phyloP scores from a whole-genome alignment of 2,329 filamentous ascomycete species.

The Byssoonygena ceratinophila region DNA sequence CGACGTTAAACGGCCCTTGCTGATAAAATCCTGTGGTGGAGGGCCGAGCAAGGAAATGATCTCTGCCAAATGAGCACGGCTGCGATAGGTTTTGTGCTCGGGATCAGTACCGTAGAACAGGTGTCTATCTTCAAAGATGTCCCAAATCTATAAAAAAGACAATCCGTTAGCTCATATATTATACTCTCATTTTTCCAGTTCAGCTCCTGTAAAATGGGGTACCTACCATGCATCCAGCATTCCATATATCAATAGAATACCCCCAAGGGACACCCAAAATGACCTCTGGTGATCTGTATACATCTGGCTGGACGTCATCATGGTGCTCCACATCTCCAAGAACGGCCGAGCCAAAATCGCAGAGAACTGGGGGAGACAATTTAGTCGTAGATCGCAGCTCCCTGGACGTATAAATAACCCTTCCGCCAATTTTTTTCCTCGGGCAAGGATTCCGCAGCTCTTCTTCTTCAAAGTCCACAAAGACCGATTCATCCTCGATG shows the following conservation, averaged over 20 bases:
- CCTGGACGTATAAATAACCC: constrained; percentile 7
- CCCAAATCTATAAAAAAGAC: constrained; percentile 30
- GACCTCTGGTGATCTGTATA: constrained; percentile 21
- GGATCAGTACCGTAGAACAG: constrained; percentile 25
- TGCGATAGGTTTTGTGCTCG: constrained; percentile 32
- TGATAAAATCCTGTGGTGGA: constrained; percentile 3
- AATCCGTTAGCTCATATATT: constrained; percentile 3
- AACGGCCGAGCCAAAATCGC: constrained; percentile 10
- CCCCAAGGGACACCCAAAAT: constrained; percentile 21
- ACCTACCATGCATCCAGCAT: constrained; percentile 19
- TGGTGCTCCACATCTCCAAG: not conserved
- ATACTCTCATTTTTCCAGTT: too few species aligned
- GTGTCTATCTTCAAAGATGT: constrained; percentile 35
- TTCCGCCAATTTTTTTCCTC: constrained; percentile 12
- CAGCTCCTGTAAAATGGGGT: too few species aligned
- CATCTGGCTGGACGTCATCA: constrained; percentile 17
- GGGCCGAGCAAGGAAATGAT: constrained; percentile 17
- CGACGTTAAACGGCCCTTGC: too few species aligned
- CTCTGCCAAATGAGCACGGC: constrained; percentile 29
- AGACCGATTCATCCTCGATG: constrained; percentile 1
- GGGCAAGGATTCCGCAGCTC: constrained; percentile 6
- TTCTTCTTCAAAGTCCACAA: constrained; percentile 11
- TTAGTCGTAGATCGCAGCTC: not conserved
- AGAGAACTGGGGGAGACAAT: constrained; percentile 7
- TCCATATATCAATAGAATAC: constrained; percentile 21